These are phyloP conservation scores for Telfairia occidentalis DNA, from an alignment of 331 rosid genomes.

Conservation along the genomic window DNA sequence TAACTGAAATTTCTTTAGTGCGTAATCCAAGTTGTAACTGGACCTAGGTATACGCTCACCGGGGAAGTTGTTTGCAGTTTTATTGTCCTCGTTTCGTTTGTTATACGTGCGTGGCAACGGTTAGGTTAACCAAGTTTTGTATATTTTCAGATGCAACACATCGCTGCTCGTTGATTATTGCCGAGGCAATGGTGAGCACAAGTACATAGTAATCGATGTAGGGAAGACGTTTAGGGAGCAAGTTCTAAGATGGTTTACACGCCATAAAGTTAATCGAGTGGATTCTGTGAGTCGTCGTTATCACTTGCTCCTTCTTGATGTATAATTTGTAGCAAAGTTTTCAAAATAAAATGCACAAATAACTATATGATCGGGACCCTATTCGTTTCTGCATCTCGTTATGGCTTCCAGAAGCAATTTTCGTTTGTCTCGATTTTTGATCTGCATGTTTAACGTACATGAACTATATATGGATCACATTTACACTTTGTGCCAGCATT, in stretches of 20 bases:
- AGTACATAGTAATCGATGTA: conserved; percentile 62
- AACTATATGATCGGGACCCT: not conserved
- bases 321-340: not conserved
- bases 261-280: conserved; percentile 50
- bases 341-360: not conserved
- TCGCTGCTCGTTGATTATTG: conserved; percentile 72
- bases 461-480: not conserved
- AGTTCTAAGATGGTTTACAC: conserved; percentile 79
- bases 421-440: not conserved
- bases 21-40: not conserved
- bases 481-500: not conserved
- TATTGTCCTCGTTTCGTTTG: not conserved
- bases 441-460: not conserved
- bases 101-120: not conserved
- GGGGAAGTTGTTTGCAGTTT: not conserved
- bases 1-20: not conserved
- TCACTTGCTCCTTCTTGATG: not conserved
- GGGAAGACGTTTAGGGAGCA: conserved; percentile 85
- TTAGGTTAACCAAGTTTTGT: not conserved
- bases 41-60: not conserved
- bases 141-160: conserved; percentile 55
- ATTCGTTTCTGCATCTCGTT: not conserved
- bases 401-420: not conserved
- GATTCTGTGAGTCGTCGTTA: conserved; percentile 67
- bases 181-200: conserved; percentile 35